Conservation (phyloP, 176 grass and related monocot genomes). For the Oropetium thomaeum region DNA sequence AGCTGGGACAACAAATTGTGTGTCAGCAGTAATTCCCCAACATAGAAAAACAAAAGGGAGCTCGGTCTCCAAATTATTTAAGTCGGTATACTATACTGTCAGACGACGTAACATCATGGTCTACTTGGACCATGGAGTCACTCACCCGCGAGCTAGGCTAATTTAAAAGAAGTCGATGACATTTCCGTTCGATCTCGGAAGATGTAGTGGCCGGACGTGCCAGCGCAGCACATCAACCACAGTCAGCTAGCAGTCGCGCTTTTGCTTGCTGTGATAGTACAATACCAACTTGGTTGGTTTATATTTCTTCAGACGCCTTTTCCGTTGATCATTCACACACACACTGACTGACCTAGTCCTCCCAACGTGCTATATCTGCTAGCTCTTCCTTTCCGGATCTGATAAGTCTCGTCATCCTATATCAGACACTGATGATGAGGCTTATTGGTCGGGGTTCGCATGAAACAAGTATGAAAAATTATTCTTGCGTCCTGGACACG, state of each 20-base stretch:
- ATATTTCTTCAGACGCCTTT: not conserved
- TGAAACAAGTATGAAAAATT: no score
- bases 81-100: no score
- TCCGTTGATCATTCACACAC: not conserved
- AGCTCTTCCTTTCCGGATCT: not conserved
- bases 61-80: no score
- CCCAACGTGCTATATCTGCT: no score
- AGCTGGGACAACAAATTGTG: not conserved
- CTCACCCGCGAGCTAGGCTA: not conserved
- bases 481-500: not conserved
- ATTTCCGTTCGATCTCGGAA: no score
- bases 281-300: not conserved
- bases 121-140: constrained; percentile 23
- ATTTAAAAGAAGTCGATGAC: not conserved
- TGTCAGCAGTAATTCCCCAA: not conserved
- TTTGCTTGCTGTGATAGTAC: no score
- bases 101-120: not conserved
- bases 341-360: not conserved
- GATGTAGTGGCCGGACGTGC: not conserved
- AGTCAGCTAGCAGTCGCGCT: constrained; percentile 14
- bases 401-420: not conserved
- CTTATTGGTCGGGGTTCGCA: not conserved
- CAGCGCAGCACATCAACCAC: not conserved
- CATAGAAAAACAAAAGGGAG: no score
- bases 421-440: no score